Conservation (phyloP, 331 rosid genomes). For the Cucumis variabilis region DNA sequence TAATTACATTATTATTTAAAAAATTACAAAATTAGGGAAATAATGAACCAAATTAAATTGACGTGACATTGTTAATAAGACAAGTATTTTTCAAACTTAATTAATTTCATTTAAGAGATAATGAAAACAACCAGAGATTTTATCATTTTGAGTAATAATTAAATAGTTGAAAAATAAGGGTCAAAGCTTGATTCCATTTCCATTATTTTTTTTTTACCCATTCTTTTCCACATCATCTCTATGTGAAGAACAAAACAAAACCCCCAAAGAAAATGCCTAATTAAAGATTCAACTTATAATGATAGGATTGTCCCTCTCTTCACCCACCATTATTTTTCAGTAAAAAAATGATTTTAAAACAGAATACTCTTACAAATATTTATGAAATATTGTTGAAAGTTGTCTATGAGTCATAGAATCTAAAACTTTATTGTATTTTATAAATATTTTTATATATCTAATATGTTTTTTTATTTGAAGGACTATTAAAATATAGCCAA, state of each 20-base stretch:
- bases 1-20: neutral
- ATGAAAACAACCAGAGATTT: neutral
- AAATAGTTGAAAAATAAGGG: conserved; percentile 14
- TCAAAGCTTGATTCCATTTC: neutral
- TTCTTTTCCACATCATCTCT: neutral
- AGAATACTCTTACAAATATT: too few relatives aligned
- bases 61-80: neutral
- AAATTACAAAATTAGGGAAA: neutral
- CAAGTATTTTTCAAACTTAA: neutral
- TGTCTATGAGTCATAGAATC: too few relatives aligned
- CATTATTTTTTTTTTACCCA: neutral
- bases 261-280: neutral
- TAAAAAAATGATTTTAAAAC: too few relatives aligned
- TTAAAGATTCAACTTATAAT: neutral
- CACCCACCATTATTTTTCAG: too few relatives aligned
- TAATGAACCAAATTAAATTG: neutral
- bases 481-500: too few relatives aligned
- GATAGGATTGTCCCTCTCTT: neutral
- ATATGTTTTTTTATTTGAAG: too few relatives aligned
- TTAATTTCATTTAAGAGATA: neutral
- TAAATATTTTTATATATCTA: too few relatives aligned
- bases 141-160: neutral
- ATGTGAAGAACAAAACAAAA: conserved; percentile 9
- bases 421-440: too few relatives aligned
- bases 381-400: too few relatives aligned